A percentile compares a stretch with the other conserved stretches of the same genome.
phyloP scores from a whole-genome alignment of 2,329 filamentous ascomycete species.

The Aureobasidium sp. region DNA sequence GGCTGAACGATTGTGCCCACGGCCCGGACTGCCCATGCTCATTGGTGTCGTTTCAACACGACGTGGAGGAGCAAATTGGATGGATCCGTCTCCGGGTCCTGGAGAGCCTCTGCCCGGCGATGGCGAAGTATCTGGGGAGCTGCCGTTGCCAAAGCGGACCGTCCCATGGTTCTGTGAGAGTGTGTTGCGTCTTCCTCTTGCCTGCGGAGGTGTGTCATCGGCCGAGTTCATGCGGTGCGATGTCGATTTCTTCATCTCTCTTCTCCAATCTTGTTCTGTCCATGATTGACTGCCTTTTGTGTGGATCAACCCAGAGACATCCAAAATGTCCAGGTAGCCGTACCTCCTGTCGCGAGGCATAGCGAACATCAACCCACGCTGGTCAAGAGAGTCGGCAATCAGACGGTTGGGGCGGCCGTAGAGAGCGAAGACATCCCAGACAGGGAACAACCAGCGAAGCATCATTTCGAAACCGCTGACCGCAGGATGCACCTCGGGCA shows the following conservation, averaged over 20 bases:
- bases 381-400: conserved; percentile 77
- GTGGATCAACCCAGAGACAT: conserved; percentile 72
- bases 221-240: conserved; percentile 59
- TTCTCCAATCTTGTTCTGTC: conserved; percentile 85
- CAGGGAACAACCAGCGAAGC: conserved; percentile 83
- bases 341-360: conserved; percentile 85
- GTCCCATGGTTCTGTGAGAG: conserved; percentile 26
- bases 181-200: conserved; percentile 15
- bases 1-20: conserved; percentile 39
- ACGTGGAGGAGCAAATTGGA: conserved; percentile 24
- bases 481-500: conserved; percentile 90
- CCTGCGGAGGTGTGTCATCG: conserved; percentile 13
- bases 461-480: conserved; percentile 94
- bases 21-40: conserved; percentile 17
- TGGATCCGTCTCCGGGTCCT: conserved; percentile 22
- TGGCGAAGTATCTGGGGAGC: conserved; percentile 34
- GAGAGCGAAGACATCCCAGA: conserved; percentile 83
- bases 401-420: conserved; percentile 84
- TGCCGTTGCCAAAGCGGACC: conserved; percentile 36
- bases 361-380: conserved; percentile 92
- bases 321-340: conserved; percentile 81
- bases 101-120: conserved; percentile 38
- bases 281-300: conserved; percentile 67
- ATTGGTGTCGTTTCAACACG: conserved; percentile 38
- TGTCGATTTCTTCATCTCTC: conserved; percentile 79